Evolutionary conservation across 306 rosid genomes (phyloP).

Genomic region (Vigna unguiculata): DNA sequence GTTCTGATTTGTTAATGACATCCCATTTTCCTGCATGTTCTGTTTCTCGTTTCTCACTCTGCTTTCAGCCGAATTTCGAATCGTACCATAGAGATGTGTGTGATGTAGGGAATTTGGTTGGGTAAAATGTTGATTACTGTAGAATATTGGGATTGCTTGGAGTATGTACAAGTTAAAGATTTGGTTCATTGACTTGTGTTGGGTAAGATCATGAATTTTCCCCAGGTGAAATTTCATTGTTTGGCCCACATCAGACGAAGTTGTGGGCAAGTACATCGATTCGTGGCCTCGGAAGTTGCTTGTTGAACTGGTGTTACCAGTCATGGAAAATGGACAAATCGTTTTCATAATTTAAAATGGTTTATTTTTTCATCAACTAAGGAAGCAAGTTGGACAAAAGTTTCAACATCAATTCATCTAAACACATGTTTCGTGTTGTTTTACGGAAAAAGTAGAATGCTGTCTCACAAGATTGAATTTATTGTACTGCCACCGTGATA

Average conservation of each 20-base stretch:
- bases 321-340: not conserved
- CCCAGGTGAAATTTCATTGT: not conserved
- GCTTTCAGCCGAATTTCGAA: not conserved
- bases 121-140: not conserved
- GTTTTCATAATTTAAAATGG: not conserved
- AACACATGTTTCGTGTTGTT: not conserved
- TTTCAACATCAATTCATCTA: not conserved
- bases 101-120: not conserved
- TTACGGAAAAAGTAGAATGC: not conserved
- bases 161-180: not conserved
- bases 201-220: not conserved
- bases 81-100: not conserved
- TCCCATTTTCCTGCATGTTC: not conserved
- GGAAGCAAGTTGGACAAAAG: not conserved
- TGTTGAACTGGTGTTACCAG: not conserved
- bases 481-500: not conserved
- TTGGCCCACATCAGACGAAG: conserved; percentile 21
- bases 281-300: not conserved
- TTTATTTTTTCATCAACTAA: not conserved
- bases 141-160: not conserved
- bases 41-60: not conserved
- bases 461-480: not conserved
- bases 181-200: conserved; percentile 9
- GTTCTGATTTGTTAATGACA: not conserved
- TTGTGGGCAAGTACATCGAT: not conserved